Conservation (phyloP, 805 yeast genomes). For the Candida vaughaniae region DNA sequence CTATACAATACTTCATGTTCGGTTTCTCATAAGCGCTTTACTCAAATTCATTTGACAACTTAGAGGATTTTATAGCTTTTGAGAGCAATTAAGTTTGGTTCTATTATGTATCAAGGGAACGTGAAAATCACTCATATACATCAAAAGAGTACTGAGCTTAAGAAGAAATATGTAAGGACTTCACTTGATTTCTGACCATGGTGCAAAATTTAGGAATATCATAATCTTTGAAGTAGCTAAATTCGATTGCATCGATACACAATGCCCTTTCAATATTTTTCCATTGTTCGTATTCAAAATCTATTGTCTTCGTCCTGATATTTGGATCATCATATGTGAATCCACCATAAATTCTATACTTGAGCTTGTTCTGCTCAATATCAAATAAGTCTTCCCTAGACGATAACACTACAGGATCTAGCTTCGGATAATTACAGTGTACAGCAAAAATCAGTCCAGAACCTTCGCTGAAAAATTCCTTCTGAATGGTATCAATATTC, state of each 20-base stretch:
- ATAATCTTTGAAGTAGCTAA: slow-evolving; percentile 22
- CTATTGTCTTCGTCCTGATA: slow-evolving; percentile 13
- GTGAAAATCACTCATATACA: too few species aligned
- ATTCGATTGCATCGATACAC: slow-evolving; percentile 24
- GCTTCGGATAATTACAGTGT: slow-evolving; percentile 37
- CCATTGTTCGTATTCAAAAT: slow-evolving; percentile 36
- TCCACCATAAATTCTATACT: slow-evolving; percentile 27
- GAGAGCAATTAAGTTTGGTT: too few species aligned
- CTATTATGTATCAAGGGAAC: too few species aligned
- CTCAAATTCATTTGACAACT: too few species aligned
- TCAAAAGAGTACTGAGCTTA: too few species aligned
- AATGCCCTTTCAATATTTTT: slow-evolving; percentile 22
- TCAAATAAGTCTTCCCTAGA: slow-evolving; percentile 26
- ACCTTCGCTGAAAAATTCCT: slow-evolving; percentile 19
- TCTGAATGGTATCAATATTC: slow-evolving; percentile 16
- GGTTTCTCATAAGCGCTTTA: too few species aligned
- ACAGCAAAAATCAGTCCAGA: slow-evolving; percentile 26
- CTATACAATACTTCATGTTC: too few species aligned
- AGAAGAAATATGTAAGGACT: slow-evolving; percentile 18
- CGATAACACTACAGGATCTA: slow-evolving; percentile 29
- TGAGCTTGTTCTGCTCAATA: slow-evolving; percentile 19
- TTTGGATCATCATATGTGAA: slow-evolving; percentile 19
- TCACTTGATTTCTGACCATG: slow-evolving; percentile 27
- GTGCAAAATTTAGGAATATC: slow-evolving; percentile 25
- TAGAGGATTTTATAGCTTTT: too few species aligned